Conservation (phyloP, 768 basidiomycete genomes). For the Tricholoma bakamatsutake region DNA sequence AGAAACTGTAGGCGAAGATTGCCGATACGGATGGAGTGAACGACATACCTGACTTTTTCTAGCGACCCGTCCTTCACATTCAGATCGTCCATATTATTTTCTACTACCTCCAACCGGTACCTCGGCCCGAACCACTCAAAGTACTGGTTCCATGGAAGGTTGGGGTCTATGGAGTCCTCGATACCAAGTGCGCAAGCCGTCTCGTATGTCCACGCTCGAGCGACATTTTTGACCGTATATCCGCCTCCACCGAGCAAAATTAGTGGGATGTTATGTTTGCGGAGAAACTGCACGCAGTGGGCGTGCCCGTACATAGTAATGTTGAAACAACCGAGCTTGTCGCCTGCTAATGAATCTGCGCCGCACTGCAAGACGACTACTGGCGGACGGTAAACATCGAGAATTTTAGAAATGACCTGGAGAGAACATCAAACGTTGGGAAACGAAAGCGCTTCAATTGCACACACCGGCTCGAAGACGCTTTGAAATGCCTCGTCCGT, state of each 20-base stretch:
- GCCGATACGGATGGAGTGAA: not conserved
- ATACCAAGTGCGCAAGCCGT: conserved; percentile 92
- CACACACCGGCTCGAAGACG: conserved; percentile 87
- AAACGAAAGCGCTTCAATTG: not conserved
- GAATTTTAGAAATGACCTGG: conserved; percentile 76
- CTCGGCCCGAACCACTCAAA: conserved; percentile 98
- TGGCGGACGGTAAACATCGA: conserved; percentile 84
- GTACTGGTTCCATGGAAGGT: conserved; percentile 82
- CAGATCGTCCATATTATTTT: conserved; percentile 93
- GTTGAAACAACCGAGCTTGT: conserved; percentile 96
- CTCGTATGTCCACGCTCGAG: conserved; percentile 93
- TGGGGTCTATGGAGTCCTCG: conserved; percentile 69
- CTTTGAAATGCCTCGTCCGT: conserved; percentile 82
- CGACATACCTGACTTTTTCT: conserved; percentile 64
- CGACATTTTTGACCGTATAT: conserved; percentile 96
- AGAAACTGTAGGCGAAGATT: not conserved
- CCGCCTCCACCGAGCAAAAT: conserved; percentile 94
- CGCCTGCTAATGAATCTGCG: conserved; percentile 90
- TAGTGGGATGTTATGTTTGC: conserved; percentile 76
- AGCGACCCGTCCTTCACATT: conserved; percentile 79
- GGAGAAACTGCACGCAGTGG: conserved; percentile 82
- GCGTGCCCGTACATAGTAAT: conserved; percentile 94
- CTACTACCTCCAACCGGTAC: conserved; percentile 85
- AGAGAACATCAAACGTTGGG: not conserved
- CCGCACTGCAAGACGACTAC: conserved; percentile 94